phyloP scores from a whole-genome alignment of 345 rosid species.

The Citrus maxima region DNA sequence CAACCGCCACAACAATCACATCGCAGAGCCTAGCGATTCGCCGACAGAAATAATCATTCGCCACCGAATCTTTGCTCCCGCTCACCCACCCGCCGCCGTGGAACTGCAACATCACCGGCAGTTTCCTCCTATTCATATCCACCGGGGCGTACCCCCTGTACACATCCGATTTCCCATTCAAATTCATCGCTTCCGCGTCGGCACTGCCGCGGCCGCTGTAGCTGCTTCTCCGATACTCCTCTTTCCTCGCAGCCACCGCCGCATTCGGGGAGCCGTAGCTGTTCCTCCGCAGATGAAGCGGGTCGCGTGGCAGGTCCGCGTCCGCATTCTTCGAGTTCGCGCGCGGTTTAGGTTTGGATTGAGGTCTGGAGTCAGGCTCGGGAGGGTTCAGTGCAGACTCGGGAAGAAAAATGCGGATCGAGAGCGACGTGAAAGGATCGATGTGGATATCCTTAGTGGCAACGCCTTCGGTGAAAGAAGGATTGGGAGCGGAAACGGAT shows the following conservation, averaged over 20 bases:
- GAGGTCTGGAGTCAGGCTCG: slow-evolving; percentile 35
- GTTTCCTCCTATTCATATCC: slow-evolving; percentile 37
- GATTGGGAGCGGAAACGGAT: slow-evolving; percentile 65
- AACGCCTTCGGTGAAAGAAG: slow-evolving; percentile 82
- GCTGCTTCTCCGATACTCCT: slow-evolving; percentile 35
- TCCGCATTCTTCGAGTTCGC: neutral
- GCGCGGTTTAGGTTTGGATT: slow-evolving; percentile 11
- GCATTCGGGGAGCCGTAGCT: slow-evolving; percentile 44
- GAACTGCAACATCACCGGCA: slow-evolving; percentile 84
- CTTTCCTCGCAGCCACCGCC: neutral
- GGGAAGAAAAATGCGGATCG: slow-evolving; percentile 87
- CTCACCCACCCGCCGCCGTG: slow-evolving; percentile 99
- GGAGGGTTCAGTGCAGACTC: slow-evolving; percentile 72
- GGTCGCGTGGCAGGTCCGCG: slow-evolving; percentile 1
- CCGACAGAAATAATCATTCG: slow-evolving; percentile 78
- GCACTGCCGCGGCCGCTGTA: slow-evolving; percentile 39
- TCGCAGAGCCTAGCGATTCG: slow-evolving; percentile 80
- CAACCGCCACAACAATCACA: slow-evolving; percentile 83
- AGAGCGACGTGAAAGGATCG: slow-evolving; percentile 76
- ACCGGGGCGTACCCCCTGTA: slow-evolving; percentile 76
- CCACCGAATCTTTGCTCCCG: slow-evolving; percentile 86
- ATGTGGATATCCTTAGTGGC: slow-evolving; percentile 96
- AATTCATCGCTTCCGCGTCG: slow-evolving; percentile 35
- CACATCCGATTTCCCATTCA: slow-evolving; percentile 45
- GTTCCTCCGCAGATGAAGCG: slow-evolving; percentile 37